Base-by-base conservation (phyloP, 306 rosid genomes). In the Biancaea sappan region DNA sequence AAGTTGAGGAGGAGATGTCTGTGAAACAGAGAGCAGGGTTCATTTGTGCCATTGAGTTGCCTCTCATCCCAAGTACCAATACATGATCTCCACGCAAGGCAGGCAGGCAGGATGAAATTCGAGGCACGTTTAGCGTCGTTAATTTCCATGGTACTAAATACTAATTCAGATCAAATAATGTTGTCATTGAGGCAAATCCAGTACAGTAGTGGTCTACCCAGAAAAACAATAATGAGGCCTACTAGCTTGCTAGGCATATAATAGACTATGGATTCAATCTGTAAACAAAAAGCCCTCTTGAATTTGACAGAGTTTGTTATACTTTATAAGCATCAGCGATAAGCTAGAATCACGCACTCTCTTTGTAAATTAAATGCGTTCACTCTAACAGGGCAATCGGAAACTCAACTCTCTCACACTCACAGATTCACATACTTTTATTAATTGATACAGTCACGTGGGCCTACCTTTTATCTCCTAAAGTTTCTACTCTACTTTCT, bases 1-100 rank as follows among this genome's bases (percentile, higher is more conserved):
- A 21, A 72, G 43, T 53, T 52, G 77, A 37, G 52, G 50, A 69
- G 76, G 75, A 64, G 48, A 74, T 84, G 85, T 77, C 79, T 76
- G 81, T 81, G 47, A 48, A 69, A 40, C 43, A 68, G 76, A 81
- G 81, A 70, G 67, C 83, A 77, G 50, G 65, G 56, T 74, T 71
- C 58, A 60, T 38, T 47, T 62, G 51, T 28, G 56, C 69, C 73
- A 69, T 78, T 73, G 47, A 72, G 46, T 44, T 26, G 40, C 79
- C 34, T 60, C 74, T 61, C 64, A 68, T 67, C 76, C 76, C 38
- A 35, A 81, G 81, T 79, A 77, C 79, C 63, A 29, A 68, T 72
- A 47, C 57, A 44, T 61, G 7, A 60, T 75, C 72, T 46, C 56
- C 4, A 59, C 63, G n/a, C 53, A 81, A 21, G n/a, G 29, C 26